phyloP scores from a whole-genome alignment of 768 basidiomycete genomes.

The Naganishia friedmannii region DNA sequence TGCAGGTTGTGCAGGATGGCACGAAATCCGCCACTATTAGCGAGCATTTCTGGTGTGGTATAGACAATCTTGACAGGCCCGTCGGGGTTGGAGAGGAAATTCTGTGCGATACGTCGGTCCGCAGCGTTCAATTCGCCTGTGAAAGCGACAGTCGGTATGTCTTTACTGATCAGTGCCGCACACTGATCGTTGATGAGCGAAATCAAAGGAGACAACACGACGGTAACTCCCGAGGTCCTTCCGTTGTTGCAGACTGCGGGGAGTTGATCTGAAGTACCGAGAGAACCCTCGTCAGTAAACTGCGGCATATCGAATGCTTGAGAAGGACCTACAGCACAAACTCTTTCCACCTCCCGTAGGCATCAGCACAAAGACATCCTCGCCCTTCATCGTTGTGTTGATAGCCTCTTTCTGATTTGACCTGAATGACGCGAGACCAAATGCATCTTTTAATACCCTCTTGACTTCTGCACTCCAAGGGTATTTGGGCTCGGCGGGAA shows the following conservation, averaged over 20 bases:
- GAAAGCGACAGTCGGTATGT: slow-evolving; percentile 68
- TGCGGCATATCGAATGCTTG: background rate
- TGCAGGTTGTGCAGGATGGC: slow-evolving; percentile 63
- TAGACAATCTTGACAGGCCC: slow-evolving; percentile 68
- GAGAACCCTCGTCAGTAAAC: background rate
- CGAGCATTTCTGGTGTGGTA: slow-evolving; percentile 85
- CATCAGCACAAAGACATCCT: slow-evolving; percentile 87
- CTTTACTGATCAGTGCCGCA: slow-evolving; percentile 61
- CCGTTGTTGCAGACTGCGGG: slow-evolving; percentile 77
- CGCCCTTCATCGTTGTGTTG: slow-evolving; percentile 69
- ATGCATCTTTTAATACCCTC: slow-evolving; percentile 60
- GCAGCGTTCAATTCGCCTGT: slow-evolving; percentile 56
- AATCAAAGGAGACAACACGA: slow-evolving; percentile 91
- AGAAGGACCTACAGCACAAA: slow-evolving; percentile 62
- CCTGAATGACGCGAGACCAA: slow-evolving; percentile 69
- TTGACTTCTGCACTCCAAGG: slow-evolving; percentile 58
- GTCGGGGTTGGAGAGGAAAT: slow-evolving; percentile 42
- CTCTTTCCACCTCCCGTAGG: slow-evolving; percentile 94
- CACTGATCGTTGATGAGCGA: slow-evolving; percentile 91
- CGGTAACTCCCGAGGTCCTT: slow-evolving; percentile 72
- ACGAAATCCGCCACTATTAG: slow-evolving; percentile 61
- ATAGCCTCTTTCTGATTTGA: slow-evolving; percentile 83
- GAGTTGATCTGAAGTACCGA: slow-evolving; percentile 60
- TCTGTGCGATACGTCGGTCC: slow-evolving; percentile 47
- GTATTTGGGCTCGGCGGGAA: slow-evolving; percentile 30